These are phyloP conservation scores for Zizania latifolia DNA, from an alignment of 176 grass and related monocot species.

Conservation along the genomic window DNA sequence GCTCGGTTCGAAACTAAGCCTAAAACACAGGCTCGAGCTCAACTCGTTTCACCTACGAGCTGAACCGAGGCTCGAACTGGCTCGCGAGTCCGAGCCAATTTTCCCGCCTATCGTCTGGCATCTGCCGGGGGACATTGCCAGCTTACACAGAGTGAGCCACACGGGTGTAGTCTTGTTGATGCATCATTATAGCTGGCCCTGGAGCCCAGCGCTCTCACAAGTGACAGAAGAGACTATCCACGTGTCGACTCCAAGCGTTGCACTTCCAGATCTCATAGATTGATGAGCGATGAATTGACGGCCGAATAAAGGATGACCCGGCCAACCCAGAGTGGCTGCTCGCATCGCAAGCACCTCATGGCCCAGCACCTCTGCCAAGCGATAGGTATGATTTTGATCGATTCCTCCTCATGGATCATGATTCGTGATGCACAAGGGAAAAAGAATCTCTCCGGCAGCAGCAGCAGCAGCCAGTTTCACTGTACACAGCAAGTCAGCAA, in stretches of 20 bases:
- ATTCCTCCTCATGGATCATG: neutral
- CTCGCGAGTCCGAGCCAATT: too few relatives aligned
- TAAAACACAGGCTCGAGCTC: too few relatives aligned
- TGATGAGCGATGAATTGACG: neutral
- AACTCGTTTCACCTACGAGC: too few relatives aligned
- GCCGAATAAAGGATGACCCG: neutral
- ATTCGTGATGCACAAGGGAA: neutral
- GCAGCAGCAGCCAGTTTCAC: neutral
- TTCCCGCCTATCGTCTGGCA: neutral
- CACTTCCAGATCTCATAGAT: constrained; percentile 23
- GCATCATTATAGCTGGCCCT: neutral
- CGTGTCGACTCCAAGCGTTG: neutral
- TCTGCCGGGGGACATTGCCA: constrained; percentile 13
- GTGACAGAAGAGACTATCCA: neutral
- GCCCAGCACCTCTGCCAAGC: neutral
- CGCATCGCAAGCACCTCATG: too few relatives aligned
- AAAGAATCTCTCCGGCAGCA: neutral
- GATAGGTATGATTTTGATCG: constrained; percentile 9
- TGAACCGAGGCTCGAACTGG: too few relatives aligned
- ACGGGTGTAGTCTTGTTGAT: neutral
- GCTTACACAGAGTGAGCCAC: neutral
- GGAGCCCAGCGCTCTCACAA: neutral
- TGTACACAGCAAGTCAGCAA: neutral
- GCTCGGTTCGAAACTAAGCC: too few relatives aligned
- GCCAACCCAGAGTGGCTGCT: neutral